phyloP scores from a whole-genome alignment of 2,329 filamentous ascomycete species.

The Aspergillus novofumigatus region DNA sequence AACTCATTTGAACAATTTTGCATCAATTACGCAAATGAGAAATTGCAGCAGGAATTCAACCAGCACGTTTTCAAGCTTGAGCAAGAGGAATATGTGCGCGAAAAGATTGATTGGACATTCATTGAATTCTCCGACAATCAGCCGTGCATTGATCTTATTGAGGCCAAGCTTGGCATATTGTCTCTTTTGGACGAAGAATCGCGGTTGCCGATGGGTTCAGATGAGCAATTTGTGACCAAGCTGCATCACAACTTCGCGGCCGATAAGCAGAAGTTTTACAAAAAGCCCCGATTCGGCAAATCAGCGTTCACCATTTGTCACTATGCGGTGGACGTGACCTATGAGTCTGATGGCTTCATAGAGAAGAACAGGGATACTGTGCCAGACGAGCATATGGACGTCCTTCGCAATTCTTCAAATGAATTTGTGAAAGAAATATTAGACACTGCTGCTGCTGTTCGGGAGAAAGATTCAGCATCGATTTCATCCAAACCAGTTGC shows the following conservation, averaged over 20 bases:
- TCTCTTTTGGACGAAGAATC: constrained; percentile 95
- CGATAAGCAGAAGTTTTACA: constrained; percentile 95
- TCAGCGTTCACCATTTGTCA: constrained; percentile 97
- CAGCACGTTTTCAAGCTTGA: constrained; percentile 98
- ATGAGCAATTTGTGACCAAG: constrained; percentile 95
- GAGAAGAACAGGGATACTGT: constrained; percentile 99
- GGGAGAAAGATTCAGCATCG: constrained; percentile 74
- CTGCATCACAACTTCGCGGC: constrained; percentile 87
- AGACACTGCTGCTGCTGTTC: constrained; percentile 76
- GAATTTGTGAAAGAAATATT: constrained; percentile 79
- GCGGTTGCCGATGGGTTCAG: constrained; percentile 90
- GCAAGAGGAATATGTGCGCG: constrained; percentile 93
- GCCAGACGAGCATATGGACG: constrained; percentile 94
- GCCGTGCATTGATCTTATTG: constrained; percentile 96
- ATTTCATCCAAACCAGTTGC: constrained; percentile 70
- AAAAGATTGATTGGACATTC: constrained; percentile 98
- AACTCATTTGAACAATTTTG: constrained; percentile 99
- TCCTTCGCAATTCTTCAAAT: constrained; percentile 80
- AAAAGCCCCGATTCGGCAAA: constrained; percentile 97
- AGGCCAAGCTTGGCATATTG: constrained; percentile 90
- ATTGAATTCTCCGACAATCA: constrained; percentile 99
- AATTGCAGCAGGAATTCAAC: constrained; percentile 98
- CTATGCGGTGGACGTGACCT: constrained; percentile 96
- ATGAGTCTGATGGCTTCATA: constrained; percentile 98
- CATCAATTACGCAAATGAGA: constrained; percentile 99